Percentiles rank a stretch among this genome's conserved stretches.
These are phyloP conservation scores for Meyerozyma elateridarum DNA, from an alignment of 1,139 yeast species.

Conservation along the genomic window DNA sequence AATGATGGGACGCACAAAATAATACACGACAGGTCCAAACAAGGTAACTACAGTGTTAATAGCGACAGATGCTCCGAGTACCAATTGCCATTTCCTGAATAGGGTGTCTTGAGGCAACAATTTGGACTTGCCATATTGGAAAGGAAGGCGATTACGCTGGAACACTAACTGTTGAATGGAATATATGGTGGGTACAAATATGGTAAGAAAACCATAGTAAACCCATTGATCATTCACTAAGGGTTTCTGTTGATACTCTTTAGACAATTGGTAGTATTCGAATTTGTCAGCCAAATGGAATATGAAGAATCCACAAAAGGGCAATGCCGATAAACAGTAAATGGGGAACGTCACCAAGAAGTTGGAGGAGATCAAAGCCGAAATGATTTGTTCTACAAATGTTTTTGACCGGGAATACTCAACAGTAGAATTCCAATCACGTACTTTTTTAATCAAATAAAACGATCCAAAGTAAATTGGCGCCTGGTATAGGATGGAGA, in stretches of 20 bases:
- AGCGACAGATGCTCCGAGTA: conserved; percentile 33
- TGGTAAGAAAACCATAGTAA: conserved; percentile 38
- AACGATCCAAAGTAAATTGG: conserved; percentile 28
- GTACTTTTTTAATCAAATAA: conserved; percentile 40
- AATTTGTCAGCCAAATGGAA: conserved; percentile 24
- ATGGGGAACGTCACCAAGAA: conserved; percentile 32
- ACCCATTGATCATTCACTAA: conserved; percentile 60
- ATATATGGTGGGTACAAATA: conserved; percentile 41
- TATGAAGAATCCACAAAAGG: conserved; percentile 28
- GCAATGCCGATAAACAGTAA: conserved; percentile 35
- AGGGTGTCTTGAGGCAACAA: conserved; percentile 37
- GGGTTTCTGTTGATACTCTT: conserved; percentile 50
- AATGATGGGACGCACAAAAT: conserved; percentile 36
- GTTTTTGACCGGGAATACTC: conserved; percentile 49
- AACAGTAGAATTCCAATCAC: conserved; percentile 49
- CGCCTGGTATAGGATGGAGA: conserved; percentile 21
- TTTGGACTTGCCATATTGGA: conserved; percentile 43
- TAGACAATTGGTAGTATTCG: conserved; percentile 34
- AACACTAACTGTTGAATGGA: conserved; percentile 49
- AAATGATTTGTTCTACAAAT: conserved; percentile 41
- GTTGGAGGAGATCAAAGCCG: conserved; percentile 40
- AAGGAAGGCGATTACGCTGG: conserved; percentile 57
- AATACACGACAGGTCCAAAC: conserved; percentile 45
- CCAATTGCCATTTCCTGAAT: conserved; percentile 25
- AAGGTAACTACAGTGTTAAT: conserved; percentile 27